phyloP scores from a whole-genome alignment of 768 basidiomycete species.

The Phaeotremella fagi region DNA sequence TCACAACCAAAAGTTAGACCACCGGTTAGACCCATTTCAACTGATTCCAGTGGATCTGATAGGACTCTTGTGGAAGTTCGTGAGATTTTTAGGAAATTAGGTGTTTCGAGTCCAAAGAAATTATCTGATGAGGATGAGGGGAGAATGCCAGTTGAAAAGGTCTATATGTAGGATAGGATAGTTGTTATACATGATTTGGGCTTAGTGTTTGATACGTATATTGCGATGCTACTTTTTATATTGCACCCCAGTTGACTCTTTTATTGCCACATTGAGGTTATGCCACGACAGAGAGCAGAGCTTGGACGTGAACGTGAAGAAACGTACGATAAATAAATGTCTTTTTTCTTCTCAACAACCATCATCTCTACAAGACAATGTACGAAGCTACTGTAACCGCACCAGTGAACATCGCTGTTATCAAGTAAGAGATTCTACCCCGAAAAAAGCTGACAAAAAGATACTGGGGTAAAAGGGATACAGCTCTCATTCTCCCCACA shows the following conservation, averaged over 20 bases:
- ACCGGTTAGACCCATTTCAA: background rate
- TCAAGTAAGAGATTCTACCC: conserved; percentile 64
- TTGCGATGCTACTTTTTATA: too few relatives aligned
- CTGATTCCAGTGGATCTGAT: background rate
- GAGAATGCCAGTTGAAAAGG: background rate
- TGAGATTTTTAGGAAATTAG: background rate
- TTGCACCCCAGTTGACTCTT: too few relatives aligned
- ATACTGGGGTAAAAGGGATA: conserved; percentile 99
- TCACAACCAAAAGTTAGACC: background rate
- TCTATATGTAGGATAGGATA: background rate
- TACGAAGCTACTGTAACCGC: conserved; percentile 86
- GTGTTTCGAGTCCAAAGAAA: background rate
- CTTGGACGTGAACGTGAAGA: too few relatives aligned
- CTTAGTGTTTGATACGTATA: too few relatives aligned
- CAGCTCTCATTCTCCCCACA: conserved; percentile 88
- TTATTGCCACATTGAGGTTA: too few relatives aligned
- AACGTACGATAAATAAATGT: background rate
- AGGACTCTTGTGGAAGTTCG: background rate
- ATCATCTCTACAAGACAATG: conserved; percentile 6
- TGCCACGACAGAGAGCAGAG: too few relatives aligned
- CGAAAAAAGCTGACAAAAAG: conserved; percentile 49
- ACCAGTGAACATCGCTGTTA: conserved; percentile 96
- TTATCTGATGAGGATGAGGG: background rate
- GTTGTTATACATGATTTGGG: too few relatives aligned
- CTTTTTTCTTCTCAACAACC: background rate